Base-by-base conservation (phyloP, 1,284 basidiomycete genomes). In the Sanguinoderma infundibulare region DNA sequence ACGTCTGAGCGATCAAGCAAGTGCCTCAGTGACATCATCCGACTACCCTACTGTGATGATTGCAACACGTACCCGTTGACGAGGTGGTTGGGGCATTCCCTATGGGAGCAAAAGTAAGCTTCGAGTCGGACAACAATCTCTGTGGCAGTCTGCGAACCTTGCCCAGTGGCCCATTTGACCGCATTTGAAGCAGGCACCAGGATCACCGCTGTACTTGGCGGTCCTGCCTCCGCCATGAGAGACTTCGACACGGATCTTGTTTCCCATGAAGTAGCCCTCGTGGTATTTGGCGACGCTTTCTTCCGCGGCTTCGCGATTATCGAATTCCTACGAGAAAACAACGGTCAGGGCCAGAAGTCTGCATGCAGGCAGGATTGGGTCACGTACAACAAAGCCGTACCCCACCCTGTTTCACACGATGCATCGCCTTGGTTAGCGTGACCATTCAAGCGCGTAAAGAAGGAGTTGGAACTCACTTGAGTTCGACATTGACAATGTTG, bases 181-280 rank as follows among this genome's bases (percentile, higher is more conserved):
- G 61, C 92, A 94, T 67, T 86, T 92, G 77, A 94, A 94, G 72
- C 92, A 94, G 55, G 91, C 89, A 10, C 91, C 91, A 30, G 92
- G 90, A 60, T 93, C 92, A 26, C 87, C 87, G 26, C 82, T 77
- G 64, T 87, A 89, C 71, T 91, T 92, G 10, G 88, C 87, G n/a
- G 87, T 87, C 64, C 90, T 82, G 24, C 90, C 89, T 57, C 92
- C 91, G 20, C 91, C 91, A 74, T 89, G 90, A 46, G 92, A 94
- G 17, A 90, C 75, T 73, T 94, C 92, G 14, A 94, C 92, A 17
- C 89, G 87, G 61, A 94, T 93, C 78, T 92, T 92, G 74, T 92
- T 93, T 44, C 92, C 92, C 90, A 94, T 92, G 73, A 94, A 94
- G 63, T 81, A 88, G 2, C 92, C 92, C 78, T 94, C 91, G 68